Conservation (phyloP, 2,329 filamentous ascomycete species). For the Plectosphaerella cucumerina region DNA sequence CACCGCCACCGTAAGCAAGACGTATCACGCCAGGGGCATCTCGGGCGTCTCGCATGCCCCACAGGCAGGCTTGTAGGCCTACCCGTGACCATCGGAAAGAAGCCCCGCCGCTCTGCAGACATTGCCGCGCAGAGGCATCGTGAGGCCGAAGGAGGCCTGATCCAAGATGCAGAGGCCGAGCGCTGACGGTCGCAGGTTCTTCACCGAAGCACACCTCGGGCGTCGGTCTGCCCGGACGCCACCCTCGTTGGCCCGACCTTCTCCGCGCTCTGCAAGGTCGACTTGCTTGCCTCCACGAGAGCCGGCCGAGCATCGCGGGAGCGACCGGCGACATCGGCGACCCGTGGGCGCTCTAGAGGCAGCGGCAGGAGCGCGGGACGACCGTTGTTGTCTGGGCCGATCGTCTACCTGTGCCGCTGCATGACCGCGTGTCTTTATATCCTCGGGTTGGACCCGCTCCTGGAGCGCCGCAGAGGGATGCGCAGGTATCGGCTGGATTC, state of each 20-base stretch:
- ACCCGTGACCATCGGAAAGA: neutral
- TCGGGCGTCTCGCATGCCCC: neutral
- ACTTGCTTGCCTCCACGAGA: neutral
- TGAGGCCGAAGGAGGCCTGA: too few species aligned
- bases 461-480: neutral
- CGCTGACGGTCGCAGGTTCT: neutral
- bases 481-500: neutral
- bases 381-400: neutral
- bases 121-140: too few species aligned
- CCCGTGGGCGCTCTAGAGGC: neutral
- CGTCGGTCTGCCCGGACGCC: neutral
- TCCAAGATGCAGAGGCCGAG: neutral
- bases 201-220: neutral
- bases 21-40: conserved; percentile 1
- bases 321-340: neutral
- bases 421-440: neutral
- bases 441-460: neutral
- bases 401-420: neutral
- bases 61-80: conserved; percentile 1
- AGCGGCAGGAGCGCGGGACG: neutral
- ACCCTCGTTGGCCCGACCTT: neutral
- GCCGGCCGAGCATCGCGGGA: neutral
- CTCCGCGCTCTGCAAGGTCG: neutral
- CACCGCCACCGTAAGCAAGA: neutral
- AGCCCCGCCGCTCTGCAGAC: too few species aligned